Evolutionary conservation across 1,284 basidiomycete genomes (phyloP).

Genomic region (Heterobasidion annosum): DNA sequence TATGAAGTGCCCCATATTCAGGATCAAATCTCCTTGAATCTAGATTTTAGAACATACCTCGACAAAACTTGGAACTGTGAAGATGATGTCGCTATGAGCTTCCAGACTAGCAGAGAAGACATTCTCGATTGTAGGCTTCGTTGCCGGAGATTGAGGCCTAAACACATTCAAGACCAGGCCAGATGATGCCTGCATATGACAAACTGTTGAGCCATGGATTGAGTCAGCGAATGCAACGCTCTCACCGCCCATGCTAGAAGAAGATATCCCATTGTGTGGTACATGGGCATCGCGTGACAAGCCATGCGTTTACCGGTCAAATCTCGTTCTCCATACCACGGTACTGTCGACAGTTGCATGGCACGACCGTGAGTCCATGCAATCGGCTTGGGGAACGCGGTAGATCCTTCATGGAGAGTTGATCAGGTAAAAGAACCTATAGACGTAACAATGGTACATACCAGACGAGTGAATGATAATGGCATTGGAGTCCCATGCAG

Average conservation of each 20-base stretch:
- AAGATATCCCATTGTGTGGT: conserved; percentile 14
- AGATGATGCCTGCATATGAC: background rate
- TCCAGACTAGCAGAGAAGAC: conserved; percentile 11
- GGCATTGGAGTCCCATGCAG: background rate
- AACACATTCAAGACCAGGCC: background rate
- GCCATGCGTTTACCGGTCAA: conserved; percentile 13
- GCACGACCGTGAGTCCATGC: conserved; percentile 7
- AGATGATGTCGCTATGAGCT: background rate
- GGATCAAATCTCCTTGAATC: background rate
- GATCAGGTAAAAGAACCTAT: background rate
- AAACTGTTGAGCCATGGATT: background rate
- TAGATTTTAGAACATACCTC: background rate
- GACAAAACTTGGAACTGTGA: background rate
- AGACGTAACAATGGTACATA: background rate
- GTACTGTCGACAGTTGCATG: conserved; percentile 1
- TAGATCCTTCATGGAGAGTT: conserved; percentile 12
- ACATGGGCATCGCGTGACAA: conserved; percentile 16
- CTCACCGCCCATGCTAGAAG: conserved; percentile 1
- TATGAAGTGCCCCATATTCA: background rate
- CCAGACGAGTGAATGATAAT: conserved; percentile 3
- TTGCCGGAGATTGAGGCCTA: background rate
- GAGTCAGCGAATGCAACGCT: background rate
- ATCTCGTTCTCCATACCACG: conserved; percentile 14
- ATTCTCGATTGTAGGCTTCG: background rate
- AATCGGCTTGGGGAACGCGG: conserved; percentile 18